A percentile compares a stretch with the other conserved stretches of the same genome.
Evolutionary conservation across 805 yeast genomes (phyloP).

Genomic region (Kuraishia capsulata): DNA sequence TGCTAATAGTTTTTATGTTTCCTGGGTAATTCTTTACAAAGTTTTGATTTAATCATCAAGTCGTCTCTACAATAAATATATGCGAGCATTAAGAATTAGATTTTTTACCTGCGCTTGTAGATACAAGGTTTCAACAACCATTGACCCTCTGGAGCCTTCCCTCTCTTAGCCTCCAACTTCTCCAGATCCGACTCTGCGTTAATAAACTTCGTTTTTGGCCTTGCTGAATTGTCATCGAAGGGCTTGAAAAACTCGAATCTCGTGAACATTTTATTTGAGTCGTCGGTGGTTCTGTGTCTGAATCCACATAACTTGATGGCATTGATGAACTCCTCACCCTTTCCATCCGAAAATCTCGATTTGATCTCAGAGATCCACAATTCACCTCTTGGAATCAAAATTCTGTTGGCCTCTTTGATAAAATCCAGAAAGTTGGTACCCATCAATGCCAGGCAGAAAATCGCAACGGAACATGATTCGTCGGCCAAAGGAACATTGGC

Average conservation of each 20-base stretch:
- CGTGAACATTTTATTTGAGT: conserved; percentile 85
- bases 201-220: conserved; percentile 58
- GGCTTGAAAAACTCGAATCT: conserved; percentile 93
- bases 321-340: conserved; percentile 74
- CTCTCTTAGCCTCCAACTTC: conserved; percentile 45
- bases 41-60: too few relatives aligned
- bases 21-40: too few relatives aligned
- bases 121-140: conserved; percentile 95
- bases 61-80: too few relatives aligned
- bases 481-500: conserved; percentile 80
- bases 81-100: too few relatives aligned
- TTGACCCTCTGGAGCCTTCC: conserved; percentile 59
- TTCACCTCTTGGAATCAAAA: conserved; percentile 86
- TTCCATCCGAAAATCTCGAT: conserved; percentile 72
- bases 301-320: conserved; percentile 74
- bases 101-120: conserved; percentile 69
- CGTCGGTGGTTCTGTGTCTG: conserved; percentile 82
- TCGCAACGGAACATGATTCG: conserved; percentile 75
- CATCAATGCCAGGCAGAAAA: conserved; percentile 92
- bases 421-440: conserved; percentile 95
- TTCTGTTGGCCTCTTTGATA: conserved; percentile 79
- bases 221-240: conserved; percentile 51
- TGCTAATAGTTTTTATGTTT: too few relatives aligned
- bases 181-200: conserved; percentile 63
- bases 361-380: conserved; percentile 97